Percentiles rank a stretch among this genome's conserved stretches.
Conservation (phyloP, 106 monocot genomes). For the Iris macrosiphon region DNA sequence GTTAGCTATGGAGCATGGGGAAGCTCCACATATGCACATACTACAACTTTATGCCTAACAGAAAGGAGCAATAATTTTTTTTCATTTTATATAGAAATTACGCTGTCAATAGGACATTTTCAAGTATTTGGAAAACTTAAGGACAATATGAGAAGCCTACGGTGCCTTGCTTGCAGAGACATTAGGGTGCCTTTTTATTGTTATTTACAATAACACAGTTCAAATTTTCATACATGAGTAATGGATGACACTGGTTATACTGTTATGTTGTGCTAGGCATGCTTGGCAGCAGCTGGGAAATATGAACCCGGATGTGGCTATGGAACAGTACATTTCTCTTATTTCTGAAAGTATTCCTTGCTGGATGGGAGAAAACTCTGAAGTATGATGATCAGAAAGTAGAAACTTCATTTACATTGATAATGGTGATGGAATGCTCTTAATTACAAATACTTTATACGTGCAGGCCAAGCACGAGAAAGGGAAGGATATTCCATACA, state of each 20-base stretch:
- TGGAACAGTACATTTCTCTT: slow-evolving; percentile 54
- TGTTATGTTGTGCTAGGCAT: slow-evolving; percentile 42
- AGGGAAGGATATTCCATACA: slow-evolving; percentile 4
- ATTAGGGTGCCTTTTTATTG: no score
- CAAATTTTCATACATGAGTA: neutral
- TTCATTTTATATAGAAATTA: no score
- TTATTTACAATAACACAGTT: no score
- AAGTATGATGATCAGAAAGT: slow-evolving; percentile 4
- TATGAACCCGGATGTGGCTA: slow-evolving; percentile 55
- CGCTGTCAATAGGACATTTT: no score
- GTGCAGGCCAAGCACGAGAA: neutral
- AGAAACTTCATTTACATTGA: neutral
- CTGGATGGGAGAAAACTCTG: slow-evolving; percentile 22
- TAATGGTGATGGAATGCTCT: neutral
- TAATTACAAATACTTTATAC: neutral
- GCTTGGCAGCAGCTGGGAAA: slow-evolving; percentile 57
- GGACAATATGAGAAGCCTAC: no score
- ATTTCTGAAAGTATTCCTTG: slow-evolving; percentile 42
- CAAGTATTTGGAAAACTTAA: no score
- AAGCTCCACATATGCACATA: no score
- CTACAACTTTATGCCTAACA: no score
- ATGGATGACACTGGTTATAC: slow-evolving; percentile 17
- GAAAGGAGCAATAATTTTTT: no score
- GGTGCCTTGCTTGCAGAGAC: no score
- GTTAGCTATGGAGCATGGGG: no score